Base-by-base conservation (phyloP, 2,329 filamentous ascomycete species). In the Penicillium decumbens region DNA sequence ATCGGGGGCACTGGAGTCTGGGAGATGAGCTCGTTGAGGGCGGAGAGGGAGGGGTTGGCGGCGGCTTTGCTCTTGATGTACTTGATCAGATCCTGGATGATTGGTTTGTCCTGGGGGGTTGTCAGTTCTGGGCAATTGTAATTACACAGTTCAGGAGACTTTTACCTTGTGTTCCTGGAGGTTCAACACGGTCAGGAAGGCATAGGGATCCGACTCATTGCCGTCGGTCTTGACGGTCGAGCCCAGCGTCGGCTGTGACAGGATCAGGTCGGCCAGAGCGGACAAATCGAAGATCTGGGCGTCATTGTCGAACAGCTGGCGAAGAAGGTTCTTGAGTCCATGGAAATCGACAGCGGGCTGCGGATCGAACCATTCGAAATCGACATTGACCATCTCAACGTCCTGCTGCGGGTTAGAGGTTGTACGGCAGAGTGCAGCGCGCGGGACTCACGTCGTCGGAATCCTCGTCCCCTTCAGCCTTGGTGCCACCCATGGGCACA, bases 301-400 rank as follows among this genome's bases (percentile, higher is more conserved):
- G 73, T 98, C 93, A 46, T 88, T 82, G 70, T 97, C 93, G 69
- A 98, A 85, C 37, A 98, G 82, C 71, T 98, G 93, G 52, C 92
- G 87, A 51, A 96, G 73, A 6, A 98, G 82, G 8, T 83, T 86
- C 71, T 96, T 96, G 61, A 95, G 81, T 50, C 93, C 93, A 72
- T 97, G 92, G 72, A 97, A 97, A 72, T 98, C 93, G 62, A 95
- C 80, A 6, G 87, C 83, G 1, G 88, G 79, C 62, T 93, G 86
- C 55, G 92, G 95, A 73, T 96, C 95, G 76, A 97, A 98, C 88
- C 90, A 97, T 75, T 98, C 93, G 65, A 98, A 98, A 58, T 97
- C 92, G 50, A 97, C 90, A 66, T 97, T 86, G 58, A 98, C 83
- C 69, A 92, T 87, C 67, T 95, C 88, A 65, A 90, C 87, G 64